Percentiles rank a stretch among this genome's conserved stretches.
Evolutionary conservation across 139 green algal genomes (phyloP).

Genomic region (Volvox africanus): DNA sequence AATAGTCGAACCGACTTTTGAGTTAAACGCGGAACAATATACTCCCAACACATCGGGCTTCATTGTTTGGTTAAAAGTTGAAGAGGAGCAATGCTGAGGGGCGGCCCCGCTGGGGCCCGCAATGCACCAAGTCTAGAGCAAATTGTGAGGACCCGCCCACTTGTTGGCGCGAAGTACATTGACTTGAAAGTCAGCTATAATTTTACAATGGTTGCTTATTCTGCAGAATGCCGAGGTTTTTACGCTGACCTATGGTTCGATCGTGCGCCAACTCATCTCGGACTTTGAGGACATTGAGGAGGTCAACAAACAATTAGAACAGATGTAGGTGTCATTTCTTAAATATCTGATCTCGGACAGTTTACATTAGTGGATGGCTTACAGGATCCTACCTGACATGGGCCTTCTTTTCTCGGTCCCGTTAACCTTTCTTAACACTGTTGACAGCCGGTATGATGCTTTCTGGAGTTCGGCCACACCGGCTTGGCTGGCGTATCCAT

Average conservation of each 20-base stretch:
- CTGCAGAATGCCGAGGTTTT: slow-evolving; percentile 95
- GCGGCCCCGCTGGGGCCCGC: slow-evolving; percentile 27
- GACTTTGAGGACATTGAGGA: slow-evolving; percentile 96
- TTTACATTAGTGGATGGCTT: no score
- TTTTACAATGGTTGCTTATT: background rate
- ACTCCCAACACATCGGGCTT: no score
- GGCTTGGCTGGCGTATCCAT: no score
- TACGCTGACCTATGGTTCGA: slow-evolving; percentile 95
- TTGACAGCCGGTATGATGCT: no score
- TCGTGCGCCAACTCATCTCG: slow-evolving; percentile 95
- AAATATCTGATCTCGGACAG: no score
- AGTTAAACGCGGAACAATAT: no score
- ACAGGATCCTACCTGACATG: no score
- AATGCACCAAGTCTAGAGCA: slow-evolving; percentile 44
- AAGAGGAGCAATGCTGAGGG: slow-evolving; percentile 24
- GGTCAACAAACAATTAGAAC: slow-evolving; percentile 97
- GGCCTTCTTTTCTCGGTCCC: no score
- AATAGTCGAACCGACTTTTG: no score
- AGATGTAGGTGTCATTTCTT: slow-evolving; percentile 75
- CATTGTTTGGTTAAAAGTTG: background rate
- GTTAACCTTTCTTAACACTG: no score
- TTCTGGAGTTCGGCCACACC: no score
- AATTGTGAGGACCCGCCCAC: slow-evolving; percentile 3
- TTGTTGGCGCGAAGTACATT: background rate
- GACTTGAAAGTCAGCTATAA: background rate